Evolutionary conservation across 805 yeast species (phyloP), one percentile per base, ranked within the genome.

Genomic region (Candida tibetensis): DNA sequence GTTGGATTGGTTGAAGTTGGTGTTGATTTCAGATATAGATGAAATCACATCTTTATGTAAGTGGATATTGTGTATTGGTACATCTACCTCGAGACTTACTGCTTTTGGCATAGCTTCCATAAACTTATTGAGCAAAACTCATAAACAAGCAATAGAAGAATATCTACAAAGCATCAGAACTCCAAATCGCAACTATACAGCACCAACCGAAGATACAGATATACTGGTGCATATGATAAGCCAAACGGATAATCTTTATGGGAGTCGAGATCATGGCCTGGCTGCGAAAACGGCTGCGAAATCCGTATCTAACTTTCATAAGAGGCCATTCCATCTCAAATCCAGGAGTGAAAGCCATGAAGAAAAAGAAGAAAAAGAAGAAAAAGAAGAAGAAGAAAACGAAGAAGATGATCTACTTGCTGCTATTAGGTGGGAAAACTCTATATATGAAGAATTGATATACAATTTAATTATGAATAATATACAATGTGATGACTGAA

Each of bases 341-440:
- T 19, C 21, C 19, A 28, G n/a, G 17, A 17, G 26, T 4, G 23
- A 25, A 7, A 17, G 17, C 10, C 35, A 10, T 7, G 10, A 21
- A 7, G 25, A 21, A 21, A n/a, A n/a, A n/a, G n/a, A n/a, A n/a
- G n/a, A n/a, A n/a, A n/a, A n/a, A n/a, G n/a, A n/a, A n/a, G 23
- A 25, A 7, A 17, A 17, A 6, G 33, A 10, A 21, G 10, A 21
- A 7, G 25, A 21, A 21, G 23, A 25, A 7, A 17, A 17, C 10
- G 33, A 10, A 21, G 10, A 21, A 7, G 25, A 21, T 7, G 52
- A 46, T 15, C 40, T 41, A 14, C 16, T 45, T 5, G 39, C 45
- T 13, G 45, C 58, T 2, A 30, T 54, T n/a, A 36, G 35, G 6
- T 55, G 60, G 59, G 61, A 56, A 36, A 57, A 53, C 21, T 22